phyloP scores from a whole-genome alignment of 768 basidiomycete species.

The Hygrophoropsis aurantiaca region DNA sequence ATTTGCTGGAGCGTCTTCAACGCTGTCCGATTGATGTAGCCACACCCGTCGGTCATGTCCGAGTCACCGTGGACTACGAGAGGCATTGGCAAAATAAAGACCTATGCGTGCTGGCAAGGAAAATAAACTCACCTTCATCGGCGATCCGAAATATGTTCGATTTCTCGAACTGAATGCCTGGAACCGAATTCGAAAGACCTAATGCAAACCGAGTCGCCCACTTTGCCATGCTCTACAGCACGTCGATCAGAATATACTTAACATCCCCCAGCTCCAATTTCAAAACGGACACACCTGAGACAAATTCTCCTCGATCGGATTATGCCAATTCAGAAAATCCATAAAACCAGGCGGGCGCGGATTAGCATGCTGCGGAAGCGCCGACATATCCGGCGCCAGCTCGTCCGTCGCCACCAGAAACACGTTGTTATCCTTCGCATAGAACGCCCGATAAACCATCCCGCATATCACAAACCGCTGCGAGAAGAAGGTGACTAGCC shows the following conservation, averaged over 20 bases:
- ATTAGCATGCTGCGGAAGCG: conserved; percentile 3
- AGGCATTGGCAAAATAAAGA: conserved; percentile 1
- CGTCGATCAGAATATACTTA: neutral
- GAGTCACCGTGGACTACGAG: conserved; percentile 18
- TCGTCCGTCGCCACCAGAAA: conserved; percentile 61
- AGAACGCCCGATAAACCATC: conserved; percentile 58
- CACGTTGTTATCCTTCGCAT: conserved; percentile 55
- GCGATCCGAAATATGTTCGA: conserved; percentile 37
- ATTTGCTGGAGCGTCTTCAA: conserved; percentile 32
- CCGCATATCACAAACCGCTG: conserved; percentile 55
- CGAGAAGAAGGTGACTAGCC: conserved; percentile 41
- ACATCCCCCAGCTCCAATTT: too few relatives aligned
- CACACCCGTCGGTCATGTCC: conserved; percentile 60
- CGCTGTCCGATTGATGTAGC: conserved; percentile 41
- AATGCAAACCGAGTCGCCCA: conserved; percentile 62
- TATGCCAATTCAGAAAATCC: conserved; percentile 56
- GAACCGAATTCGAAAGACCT: conserved; percentile 63
- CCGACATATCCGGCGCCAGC: conserved; percentile 4
- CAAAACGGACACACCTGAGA: conserved; percentile 44
- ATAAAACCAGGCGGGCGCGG: conserved; percentile 31
- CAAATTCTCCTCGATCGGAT: conserved; percentile 45
- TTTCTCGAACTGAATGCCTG: conserved; percentile 44
- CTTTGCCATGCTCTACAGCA: conserved; percentile 56
- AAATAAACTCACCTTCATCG: conserved; percentile 61
- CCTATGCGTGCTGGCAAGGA: conserved; percentile 12